These are phyloP conservation scores for Neopestalotiopsis clavispora DNA, from an alignment of 2,329 filamentous ascomycete species.

Conservation along the genomic window DNA sequence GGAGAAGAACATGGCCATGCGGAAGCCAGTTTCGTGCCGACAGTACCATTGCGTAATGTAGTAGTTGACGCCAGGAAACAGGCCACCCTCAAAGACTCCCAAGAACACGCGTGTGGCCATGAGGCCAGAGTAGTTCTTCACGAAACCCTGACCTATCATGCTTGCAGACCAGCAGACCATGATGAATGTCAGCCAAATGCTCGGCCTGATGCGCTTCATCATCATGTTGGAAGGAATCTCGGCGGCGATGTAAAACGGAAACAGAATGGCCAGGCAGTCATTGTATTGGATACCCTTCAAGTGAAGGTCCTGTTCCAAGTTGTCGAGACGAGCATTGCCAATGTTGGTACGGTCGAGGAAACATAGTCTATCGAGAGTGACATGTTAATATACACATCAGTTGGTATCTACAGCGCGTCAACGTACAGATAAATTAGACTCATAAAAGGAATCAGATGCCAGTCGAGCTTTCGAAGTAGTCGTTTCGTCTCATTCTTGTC, in stretches of 20 bases:
- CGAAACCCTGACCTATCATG: constrained; percentile 30
- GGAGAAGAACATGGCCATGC: constrained; percentile 39
- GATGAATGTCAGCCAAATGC: constrained; percentile 66
- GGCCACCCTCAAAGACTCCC: constrained; percentile 58
- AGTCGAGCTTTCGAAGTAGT: constrained; percentile 58
- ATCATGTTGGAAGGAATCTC: constrained; percentile 66
- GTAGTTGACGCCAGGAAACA: constrained; percentile 67
- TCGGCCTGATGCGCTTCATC: constrained; percentile 64
- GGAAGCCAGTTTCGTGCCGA: constrained; percentile 50
- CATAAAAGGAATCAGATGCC: constrained; percentile 63
- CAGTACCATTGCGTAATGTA: constrained; percentile 65
- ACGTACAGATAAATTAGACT: constrained; percentile 60
- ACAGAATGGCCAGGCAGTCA: constrained; percentile 62
- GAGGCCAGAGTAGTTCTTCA: constrained; percentile 29
- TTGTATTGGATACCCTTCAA: constrained; percentile 68
- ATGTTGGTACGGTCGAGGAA: constrained; percentile 59
- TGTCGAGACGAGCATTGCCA: constrained; percentile 44
- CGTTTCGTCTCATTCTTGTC: constrained; percentile 48
- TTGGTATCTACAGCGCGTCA: background rate
- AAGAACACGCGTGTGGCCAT: constrained; percentile 52
- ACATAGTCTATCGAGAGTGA: constrained; percentile 40
- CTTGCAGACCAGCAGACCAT: constrained; percentile 53
- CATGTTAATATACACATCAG: background rate
- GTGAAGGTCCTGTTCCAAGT: constrained; percentile 41
- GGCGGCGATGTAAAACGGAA: constrained; percentile 58